Conservation (phyloP, 2,329 filamentous ascomycete genomes). For the Nectriaceae sp. region DNA sequence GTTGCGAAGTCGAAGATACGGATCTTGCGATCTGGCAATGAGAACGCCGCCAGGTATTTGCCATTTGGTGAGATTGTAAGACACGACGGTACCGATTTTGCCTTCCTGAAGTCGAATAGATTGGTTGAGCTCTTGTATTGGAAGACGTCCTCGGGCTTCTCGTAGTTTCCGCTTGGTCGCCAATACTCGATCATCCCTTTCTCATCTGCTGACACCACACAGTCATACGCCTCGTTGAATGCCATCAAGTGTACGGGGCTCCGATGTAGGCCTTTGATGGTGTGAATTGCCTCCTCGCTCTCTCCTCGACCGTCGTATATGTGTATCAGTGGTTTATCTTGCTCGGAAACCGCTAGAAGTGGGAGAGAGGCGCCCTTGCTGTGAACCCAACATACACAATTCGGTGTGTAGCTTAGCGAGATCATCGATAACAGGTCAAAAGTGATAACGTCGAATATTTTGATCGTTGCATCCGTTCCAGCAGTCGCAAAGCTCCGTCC, state of each 20-base stretch:
- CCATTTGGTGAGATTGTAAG: conserved; percentile 86
- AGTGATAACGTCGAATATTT: conserved; percentile 80
- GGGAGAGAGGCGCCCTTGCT: conserved; percentile 84
- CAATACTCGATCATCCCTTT: conserved; percentile 97
- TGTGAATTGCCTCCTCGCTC: conserved; percentile 73
- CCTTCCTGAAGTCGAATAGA: conserved; percentile 96
- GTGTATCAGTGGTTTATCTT: conserved; percentile 69
- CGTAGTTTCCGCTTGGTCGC: conserved; percentile 77
- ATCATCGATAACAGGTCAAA: conserved; percentile 87
- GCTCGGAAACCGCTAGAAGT: conserved; percentile 79
- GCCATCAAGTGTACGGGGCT: conserved; percentile 80
- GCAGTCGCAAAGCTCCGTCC: conserved; percentile 92
- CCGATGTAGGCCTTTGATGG: conserved; percentile 76
- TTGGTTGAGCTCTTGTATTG: conserved; percentile 92
- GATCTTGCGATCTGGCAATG: conserved; percentile 90
- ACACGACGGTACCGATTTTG: conserved; percentile 80
- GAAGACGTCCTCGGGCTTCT: conserved; percentile 91
- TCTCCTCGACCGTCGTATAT: conserved; percentile 92
- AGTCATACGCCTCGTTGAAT: conserved; percentile 87
- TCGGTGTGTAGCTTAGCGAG: conserved; percentile 72
- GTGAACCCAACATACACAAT: conserved; percentile 90
- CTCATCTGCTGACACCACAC: conserved; percentile 86
- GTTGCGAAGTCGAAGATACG: conserved; percentile 90
- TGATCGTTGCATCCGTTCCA: conserved; percentile 75
- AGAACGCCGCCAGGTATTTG: conserved; percentile 83